Percentiles rank a stretch among this genome's conserved stretches.
These are phyloP conservation scores for Diplodia mutila DNA, from an alignment of 2,329 filamentous ascomycete genomes.

Conservation along the genomic window DNA sequence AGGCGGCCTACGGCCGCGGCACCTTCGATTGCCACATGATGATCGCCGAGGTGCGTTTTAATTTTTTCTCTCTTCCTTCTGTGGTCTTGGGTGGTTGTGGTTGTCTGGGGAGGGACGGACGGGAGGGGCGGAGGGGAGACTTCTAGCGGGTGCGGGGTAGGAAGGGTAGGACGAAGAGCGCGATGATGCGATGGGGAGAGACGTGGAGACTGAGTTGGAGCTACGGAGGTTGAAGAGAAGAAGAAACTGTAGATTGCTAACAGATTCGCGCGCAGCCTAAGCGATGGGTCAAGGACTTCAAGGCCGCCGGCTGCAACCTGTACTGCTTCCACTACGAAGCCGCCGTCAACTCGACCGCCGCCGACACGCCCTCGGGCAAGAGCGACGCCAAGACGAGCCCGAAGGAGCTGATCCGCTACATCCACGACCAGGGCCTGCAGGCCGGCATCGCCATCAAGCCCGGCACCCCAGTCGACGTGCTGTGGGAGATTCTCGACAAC, in stretches of 20 bases:
- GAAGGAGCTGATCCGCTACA: constrained; percentile 83
- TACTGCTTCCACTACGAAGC: constrained; percentile 99
- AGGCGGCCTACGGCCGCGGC: constrained; percentile 71
- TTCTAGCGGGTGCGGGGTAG: too few relatives aligned
- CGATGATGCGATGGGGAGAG: background rate
- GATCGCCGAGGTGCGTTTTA: constrained; percentile 83
- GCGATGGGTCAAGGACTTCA: constrained; percentile 96
- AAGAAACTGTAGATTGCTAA: background rate
- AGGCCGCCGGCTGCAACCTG: constrained; percentile 92
- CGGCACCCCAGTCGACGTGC: constrained; percentile 83
- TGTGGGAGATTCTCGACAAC: constrained; percentile 86
- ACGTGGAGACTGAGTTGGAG: background rate
- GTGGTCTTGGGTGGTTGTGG: too few relatives aligned
- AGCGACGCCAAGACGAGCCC: constrained; percentile 77
- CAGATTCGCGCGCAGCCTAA: constrained; percentile 68
- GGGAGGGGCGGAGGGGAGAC: background rate
- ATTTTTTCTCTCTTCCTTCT: background rate
- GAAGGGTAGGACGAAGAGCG: background rate
- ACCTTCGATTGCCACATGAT: constrained; percentile 99
- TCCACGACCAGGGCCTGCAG: constrained; percentile 84
- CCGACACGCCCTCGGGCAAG: constrained; percentile 73
- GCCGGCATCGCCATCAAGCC: constrained; percentile 97
- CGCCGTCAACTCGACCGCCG: constrained; percentile 78
- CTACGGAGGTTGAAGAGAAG: background rate
- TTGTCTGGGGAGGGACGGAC: too few relatives aligned